phyloP scores from a whole-genome alignment of 1,284 basidiomycete genomes.

The Trichosporon sp. region DNA sequence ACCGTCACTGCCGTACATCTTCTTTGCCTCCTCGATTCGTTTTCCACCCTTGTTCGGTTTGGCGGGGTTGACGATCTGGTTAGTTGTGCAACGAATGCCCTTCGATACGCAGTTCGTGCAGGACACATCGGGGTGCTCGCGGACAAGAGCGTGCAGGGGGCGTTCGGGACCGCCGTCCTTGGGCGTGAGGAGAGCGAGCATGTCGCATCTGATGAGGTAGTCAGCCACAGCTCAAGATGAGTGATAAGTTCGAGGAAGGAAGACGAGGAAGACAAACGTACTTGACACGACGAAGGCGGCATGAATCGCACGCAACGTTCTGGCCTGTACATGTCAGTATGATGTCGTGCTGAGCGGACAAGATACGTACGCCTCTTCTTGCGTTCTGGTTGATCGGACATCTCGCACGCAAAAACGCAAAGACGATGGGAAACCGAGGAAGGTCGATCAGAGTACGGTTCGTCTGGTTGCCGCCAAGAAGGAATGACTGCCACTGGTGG shows the following conservation, averaged over 20 bases:
- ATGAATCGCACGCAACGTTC: constrained; percentile 50
- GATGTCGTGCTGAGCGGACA: background rate
- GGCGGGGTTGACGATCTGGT: constrained; percentile 46
- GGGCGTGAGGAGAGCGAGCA: constrained; percentile 38
- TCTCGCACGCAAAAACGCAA: background rate
- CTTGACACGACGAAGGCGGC: constrained; percentile 48
- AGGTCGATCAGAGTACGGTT: background rate
- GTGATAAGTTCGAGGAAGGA: background rate
- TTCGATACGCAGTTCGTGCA: constrained; percentile 50
- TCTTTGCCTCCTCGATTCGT: constrained; percentile 47
- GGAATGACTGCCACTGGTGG: background rate
- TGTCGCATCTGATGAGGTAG: constrained; percentile 32
- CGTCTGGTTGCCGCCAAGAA: background rate
- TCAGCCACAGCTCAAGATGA: background rate
- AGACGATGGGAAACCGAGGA: background rate
- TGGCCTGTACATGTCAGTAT: constrained; percentile 35
- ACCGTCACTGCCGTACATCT: constrained; percentile 39
- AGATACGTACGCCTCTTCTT: constrained; percentile 12
- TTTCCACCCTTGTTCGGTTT: constrained; percentile 52
- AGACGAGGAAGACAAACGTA: constrained; percentile 31
- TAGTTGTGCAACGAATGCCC: constrained; percentile 45
- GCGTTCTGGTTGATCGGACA: constrained; percentile 6
- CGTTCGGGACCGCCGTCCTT: constrained; percentile 23
- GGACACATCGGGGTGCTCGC: constrained; percentile 38
- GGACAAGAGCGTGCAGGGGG: constrained; percentile 35